Evolutionary conservation across 495 filamentous ascomycete species (phyloP).

Genomic region (Penicillium cosmopolitanum): DNA sequence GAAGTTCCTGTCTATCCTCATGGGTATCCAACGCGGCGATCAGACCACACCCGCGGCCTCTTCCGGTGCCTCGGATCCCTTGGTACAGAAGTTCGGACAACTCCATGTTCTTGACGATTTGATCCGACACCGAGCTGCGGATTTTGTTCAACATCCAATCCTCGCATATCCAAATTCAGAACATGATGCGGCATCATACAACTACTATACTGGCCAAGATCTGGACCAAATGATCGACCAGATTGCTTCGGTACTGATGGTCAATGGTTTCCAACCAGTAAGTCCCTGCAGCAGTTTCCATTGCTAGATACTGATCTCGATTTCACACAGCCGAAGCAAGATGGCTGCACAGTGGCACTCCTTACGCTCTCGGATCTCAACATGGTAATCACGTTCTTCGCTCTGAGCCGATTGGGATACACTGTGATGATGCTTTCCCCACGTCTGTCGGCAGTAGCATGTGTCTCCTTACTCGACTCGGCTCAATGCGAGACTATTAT

Average conservation of each 20-base stretch:
- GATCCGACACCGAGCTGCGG: conserved; percentile 51
- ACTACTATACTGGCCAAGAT: conserved; percentile 54
- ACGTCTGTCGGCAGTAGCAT: conserved; percentile 55
- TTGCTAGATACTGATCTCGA: conserved; percentile 27
- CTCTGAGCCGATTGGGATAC: conserved; percentile 60
- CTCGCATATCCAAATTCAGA: conserved; percentile 53
- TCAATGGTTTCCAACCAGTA: conserved; percentile 42
- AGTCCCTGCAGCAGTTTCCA: neutral
- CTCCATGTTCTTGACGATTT: conserved; percentile 51
- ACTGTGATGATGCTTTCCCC: conserved; percentile 63
- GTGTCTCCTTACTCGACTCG: conserved; percentile 52
- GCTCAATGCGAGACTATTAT: conserved; percentile 51
- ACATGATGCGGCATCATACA: conserved; percentile 44
- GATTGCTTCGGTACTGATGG: conserved; percentile 40
- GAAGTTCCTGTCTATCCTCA: conserved; percentile 3
- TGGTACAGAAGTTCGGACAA: conserved; percentile 39
- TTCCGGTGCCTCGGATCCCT: conserved; percentile 19
- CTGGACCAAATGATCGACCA: conserved; percentile 59
- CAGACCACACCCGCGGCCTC: conserved; percentile 13
- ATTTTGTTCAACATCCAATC: conserved; percentile 53
- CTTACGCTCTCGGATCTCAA: conserved; percentile 59
- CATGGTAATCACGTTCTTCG: conserved; percentile 60
- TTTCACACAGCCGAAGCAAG: conserved; percentile 29
- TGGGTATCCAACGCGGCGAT: conserved; percentile 37
- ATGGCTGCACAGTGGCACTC: conserved; percentile 50